Base-by-base conservation (phyloP, 805 yeast species). In the Candida argentea region DNA sequence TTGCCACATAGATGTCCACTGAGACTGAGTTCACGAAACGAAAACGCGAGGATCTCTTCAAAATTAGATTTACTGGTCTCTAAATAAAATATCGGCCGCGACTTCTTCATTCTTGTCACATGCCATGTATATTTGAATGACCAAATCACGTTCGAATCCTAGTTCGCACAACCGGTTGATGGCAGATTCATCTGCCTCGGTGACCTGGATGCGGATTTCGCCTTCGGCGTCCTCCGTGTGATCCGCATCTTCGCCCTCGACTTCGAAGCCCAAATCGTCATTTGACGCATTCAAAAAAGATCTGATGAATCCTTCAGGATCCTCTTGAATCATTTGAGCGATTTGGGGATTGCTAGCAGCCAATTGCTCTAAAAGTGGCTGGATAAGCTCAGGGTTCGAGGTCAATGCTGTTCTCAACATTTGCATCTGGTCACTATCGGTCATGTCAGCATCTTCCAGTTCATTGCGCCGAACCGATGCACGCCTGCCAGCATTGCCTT, bases 71-170 rank as follows among this genome's bases (percentile, higher is more conserved):
- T 49, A 55, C 48, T 52, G 50, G 49, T 61, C 67, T 37, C 67
- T 58, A 44, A 91, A 82, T 43, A 91, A 65, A 48, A 85, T 73
- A 60, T 91, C 91, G 14, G 97, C 98, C 24, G 98, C 86, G 45
- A 84, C 71, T 62, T 89, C 95, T 61, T 91, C 98, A 57, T 91
- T 85, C 61, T 86, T 89, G 48, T 91, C 98, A 57, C 98, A 91
- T 23, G 97, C 97, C 68, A 91, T 77, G 61, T 84, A 91, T 17
- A 93, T 94, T 61, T 87, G 95, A 35, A 86, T 73, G 25, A 83
- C 98, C 32, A 80, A 62, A 41, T 77, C 69, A 41, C 95, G 72
- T 40, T 85, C 95, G 46, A 91, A 91, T 0, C 98, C 98, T 39
- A 91, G 67, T 55, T 82, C 96, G 52, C 94, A 80, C 39, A 91